Evolutionary conservation across 2,329 filamentous ascomycete species (phyloP), one percentile per base, ranked within the genome.

Genomic region (Aspergillus thermomutatus): DNA sequence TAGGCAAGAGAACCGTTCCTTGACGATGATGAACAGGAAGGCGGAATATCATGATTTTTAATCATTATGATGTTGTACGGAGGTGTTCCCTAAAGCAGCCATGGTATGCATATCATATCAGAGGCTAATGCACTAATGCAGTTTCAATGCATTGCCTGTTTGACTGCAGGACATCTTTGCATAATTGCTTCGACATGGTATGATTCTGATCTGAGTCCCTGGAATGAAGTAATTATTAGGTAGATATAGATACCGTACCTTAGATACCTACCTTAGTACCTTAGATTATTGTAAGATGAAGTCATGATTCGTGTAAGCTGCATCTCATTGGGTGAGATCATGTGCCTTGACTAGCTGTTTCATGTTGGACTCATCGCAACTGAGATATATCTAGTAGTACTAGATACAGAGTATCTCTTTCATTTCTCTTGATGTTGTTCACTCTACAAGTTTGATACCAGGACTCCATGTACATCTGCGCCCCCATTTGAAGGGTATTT

Each of bases 1-100:
- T 64, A 49, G 68, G 67, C 50, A 68, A 54, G 59, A 67, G 43
- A 52, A 62, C 69, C 68, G 68, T 60, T 52, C 53, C 49, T 49
- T 49, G 27, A 11, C 41, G 23, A 45, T 17, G 11, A n/a, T n/a
- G 40, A 21, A 10, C 37, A n/a, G 19, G 37, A 41, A 41, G 37
- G 52, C 40, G 37, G n/a, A 40, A 1, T n/a, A 28, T 11, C 2
- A 53, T 50, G 63, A 66, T 66, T 67, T 57, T 62, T 64, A 60
- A 66, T 57, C 63, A 61, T 31, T 23, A n/a, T 28, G 17, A 41
- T 28, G 27, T 8, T 23, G 19, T 19, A 21, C 52, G 52, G 52
- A 27, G 27, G 27, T 53, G 21, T 40, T 48, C 52, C 31, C 50
- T 41, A 27, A 52, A 43, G 47, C 47, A 46, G 43, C 11, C 43